Evolutionary conservation across 176 grass and related monocot genomes (phyloP), one percentile per base, ranked within the genome.

Genomic region (Neostapfia colusana): DNA sequence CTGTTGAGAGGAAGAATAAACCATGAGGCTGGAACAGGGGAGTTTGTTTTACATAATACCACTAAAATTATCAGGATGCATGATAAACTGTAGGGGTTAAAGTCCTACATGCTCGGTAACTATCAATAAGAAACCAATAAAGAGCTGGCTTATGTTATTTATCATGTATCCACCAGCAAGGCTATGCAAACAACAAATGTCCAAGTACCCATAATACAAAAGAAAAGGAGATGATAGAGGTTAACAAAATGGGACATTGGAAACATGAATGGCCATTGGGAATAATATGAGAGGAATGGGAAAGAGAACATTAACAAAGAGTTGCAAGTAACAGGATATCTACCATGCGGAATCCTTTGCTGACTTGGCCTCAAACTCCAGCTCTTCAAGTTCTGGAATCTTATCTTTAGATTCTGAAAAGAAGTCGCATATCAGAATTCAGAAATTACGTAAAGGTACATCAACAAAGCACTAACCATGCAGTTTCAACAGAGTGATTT

Each of bases 351-450:
- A 82, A 83, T 99, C 96, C 71, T 77, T 93, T 73, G 83, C 63
- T 72, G 96, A 99, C 72, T 75, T 99, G 44, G 96, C 96, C 74
- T 99, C 96, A 86, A 99, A 99, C 73, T 95, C 81, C 83, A 99
- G 36, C 24, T 90, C 67, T 61, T 65, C 77, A 77, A 63, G 53
- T 23, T 90, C 88, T 70, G 88, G 75, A 83, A 79, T 13, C 72
- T 74, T 90, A 75, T 90, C 85, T 79, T 10, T 82, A 63, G 44
- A 46, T 54, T 72, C 88, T 90, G 71, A 81, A 85, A 84, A 83
- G 55, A 84, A 83, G 34, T 6, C 50, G 27, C 17, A 10, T 42
- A 74, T 74, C 77, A 73, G 48, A 42, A 81, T 70, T 74, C 77
- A 73, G 48, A 42, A 81, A 51, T 34, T 62, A 55, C 44, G 14